Percentiles rank a stretch among this genome's conserved stretches.
These are phyloP conservation scores for Xylaria grammica DNA, from an alignment of 495 filamentous ascomycete genomes.

Conservation along the genomic window DNA sequence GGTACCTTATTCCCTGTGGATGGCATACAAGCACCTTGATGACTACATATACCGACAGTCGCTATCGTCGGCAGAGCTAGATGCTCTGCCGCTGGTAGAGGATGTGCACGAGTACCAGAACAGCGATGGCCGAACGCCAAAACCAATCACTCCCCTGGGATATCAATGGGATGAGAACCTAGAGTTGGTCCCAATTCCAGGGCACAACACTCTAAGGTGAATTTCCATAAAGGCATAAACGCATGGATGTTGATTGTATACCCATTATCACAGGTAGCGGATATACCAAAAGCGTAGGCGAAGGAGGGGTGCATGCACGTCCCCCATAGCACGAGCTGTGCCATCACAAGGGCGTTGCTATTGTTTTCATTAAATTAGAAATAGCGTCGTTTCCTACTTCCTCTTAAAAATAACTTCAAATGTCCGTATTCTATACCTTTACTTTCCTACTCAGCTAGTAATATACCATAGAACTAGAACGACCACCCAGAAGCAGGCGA, in stretches of 20 bases:
- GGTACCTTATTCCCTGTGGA: background rate
- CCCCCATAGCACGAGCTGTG: too few species aligned
- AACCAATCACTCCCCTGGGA: constrained; percentile 4
- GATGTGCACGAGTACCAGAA: constrained; percentile 17
- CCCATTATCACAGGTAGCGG: too few species aligned
- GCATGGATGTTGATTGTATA: too few species aligned
- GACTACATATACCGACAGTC: constrained; percentile 10
- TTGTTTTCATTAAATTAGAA: background rate
- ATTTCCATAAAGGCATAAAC: too few species aligned
- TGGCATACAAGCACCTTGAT: constrained; percentile 9
- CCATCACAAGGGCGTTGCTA: background rate
- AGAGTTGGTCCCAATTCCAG: constrained; percentile 11
- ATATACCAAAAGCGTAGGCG: too few species aligned
- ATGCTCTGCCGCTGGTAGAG: constrained; percentile 5
- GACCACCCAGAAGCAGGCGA: too few species aligned
- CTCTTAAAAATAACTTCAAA: too few species aligned
- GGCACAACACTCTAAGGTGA: too few species aligned
- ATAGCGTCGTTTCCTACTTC: background rate
- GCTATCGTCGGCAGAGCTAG: background rate
- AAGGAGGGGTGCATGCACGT: too few species aligned
- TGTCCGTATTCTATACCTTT: too few species aligned
- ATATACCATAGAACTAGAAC: too few species aligned
- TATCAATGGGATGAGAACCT: constrained; percentile 16
- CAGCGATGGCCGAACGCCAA: background rate
- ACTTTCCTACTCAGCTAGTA: too few species aligned